Base-by-base conservation (phyloP, 495 filamentous ascomycete genomes). In the Podospora didyma region DNA sequence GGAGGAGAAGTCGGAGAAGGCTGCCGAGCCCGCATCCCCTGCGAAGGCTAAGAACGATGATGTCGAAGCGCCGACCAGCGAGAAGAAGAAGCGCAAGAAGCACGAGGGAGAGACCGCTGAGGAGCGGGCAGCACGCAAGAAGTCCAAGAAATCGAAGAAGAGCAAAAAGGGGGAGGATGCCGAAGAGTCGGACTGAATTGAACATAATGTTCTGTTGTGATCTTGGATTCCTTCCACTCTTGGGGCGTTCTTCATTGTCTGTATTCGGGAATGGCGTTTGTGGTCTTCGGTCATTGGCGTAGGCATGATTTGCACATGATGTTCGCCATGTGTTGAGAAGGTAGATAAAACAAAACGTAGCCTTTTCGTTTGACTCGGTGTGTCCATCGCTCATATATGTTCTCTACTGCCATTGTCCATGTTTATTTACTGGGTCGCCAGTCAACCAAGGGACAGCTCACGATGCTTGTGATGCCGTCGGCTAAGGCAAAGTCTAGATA, bases 91-190 rank as follows among this genome's bases (percentile, higher is more conserved):
- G 78, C 84, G 88, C 61, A 92, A 91, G 79, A 81, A 87, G 65
- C 87, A 90, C 63, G 88, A 91, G 3, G 88, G 84, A 42, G 88
- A 94, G 74, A 90, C 89, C 3, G 71, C 86, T 22, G 87, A 89
- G 63, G 86, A 89, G 71, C 82, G 83, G 61, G 86, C 84, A 7
- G 88, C 89, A 72, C 81, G 85, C 62, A 91, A 89, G 78, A 79
- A 79, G 58, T 80, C 83, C 73, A 89, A 90, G 79, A 89, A 81
- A 61, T 76, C 78, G 58, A 82, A 90, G 69, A 90, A 89, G 79
- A 87, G 73, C 46, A 81, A 79, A 68, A 85, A 75, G 60, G 82
- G 79, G 58, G 76, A 75, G 58, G 78, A 82, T 39, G 79, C 82
- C 51, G 80, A 79, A 62, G 80, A 86, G 61, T 62, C 56, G 53